Base-by-base conservation (phyloP, 2,329 filamentous ascomycete species). In the Verruconis gallopava region DNA sequence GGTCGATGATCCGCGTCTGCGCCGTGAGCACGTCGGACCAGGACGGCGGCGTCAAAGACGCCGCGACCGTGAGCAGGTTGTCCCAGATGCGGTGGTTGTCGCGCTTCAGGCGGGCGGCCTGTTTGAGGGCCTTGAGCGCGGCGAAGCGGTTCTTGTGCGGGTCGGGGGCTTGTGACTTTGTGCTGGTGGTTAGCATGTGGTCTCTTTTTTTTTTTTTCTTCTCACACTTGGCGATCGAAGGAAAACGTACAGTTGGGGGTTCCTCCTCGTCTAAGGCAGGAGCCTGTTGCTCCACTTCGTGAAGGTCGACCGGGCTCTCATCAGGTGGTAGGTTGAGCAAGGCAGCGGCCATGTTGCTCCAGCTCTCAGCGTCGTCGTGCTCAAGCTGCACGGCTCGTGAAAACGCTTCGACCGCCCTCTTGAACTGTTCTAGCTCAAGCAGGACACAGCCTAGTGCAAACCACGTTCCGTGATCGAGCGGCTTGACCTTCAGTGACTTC, bases 61-160 rank as follows among this genome's bases (percentile, higher is more conserved):
- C 76, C 0, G 84, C 81, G 17, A 96, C 79, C 0, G 86, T 91
- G 44, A 98, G 74, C 13, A 96, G 81, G 53, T 98, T 98, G 56
- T 93, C 85, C 89, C 89, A 96, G 58, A 98, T 95, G 51, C 85
- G 79, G 72, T 81, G 84, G 63, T 89, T 89, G 51, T 86, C 79
- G 59, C 85, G 74, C 39, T 93, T 85, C 18, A 94, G 73, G 3
- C 75, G 72, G 0, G 88, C 85, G 6, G 88, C 91, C 48, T 83
- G 81, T 56, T 93, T 91, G 60, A 93, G 85, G 0, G 91, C 89
- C 4, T 74, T 68, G 1, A 98, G 73, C 0, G 91, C 79, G 55
- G 93, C 85, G 0, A 72, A 66, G 2, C 86, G 72, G 41, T 84
- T 68, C 37, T 70, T 70, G 25, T 75, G 68, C 0, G 77, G 74